Evolutionary conservation across 192 early-diverging fungal genomes (phyloP).

Genomic region (Coemansia asiatica): DNA sequence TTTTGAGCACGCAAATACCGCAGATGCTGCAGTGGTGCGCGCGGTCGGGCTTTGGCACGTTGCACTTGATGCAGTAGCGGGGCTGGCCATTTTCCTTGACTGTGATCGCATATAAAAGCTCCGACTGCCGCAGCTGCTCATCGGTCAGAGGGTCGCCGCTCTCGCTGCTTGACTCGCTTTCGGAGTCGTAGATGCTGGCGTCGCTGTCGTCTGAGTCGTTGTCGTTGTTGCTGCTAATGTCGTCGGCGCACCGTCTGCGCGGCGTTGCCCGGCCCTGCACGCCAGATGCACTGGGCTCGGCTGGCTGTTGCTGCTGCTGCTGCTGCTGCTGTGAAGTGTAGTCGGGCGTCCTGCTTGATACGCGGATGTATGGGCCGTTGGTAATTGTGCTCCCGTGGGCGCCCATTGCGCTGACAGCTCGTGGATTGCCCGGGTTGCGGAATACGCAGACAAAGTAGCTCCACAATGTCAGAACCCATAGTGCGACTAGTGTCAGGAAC

Average conservation of each 20-base stretch:
- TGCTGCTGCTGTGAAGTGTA: too few species aligned
- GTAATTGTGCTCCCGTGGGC: constrained; percentile 16
- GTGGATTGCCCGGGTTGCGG: constrained; percentile 29
- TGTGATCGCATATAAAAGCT: constrained; percentile 44
- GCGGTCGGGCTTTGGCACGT: constrained; percentile 73
- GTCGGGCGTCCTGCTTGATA: neutral
- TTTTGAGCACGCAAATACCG: constrained; percentile 71
- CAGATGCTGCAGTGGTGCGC: constrained; percentile 80
- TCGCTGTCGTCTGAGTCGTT: constrained; percentile 7
- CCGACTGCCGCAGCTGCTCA: constrained; percentile 34
- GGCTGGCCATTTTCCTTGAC: constrained; percentile 47
- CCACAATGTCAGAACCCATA: constrained; percentile 27
- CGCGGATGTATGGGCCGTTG: constrained; percentile 12
- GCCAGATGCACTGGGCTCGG: neutral
- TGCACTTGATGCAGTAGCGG: constrained; percentile 56
- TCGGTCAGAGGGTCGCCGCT: constrained; percentile 20
- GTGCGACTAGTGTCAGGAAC: neutral
- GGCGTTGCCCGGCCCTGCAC: constrained; percentile 1
- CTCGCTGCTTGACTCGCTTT: constrained; percentile 14
- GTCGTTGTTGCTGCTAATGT: neutral
- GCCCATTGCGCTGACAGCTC: neutral
- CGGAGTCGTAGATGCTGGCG: constrained; percentile 16
- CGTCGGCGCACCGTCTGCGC: constrained; percentile 20
- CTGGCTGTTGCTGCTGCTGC: neutral
- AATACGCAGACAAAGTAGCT: constrained; percentile 41